Conservation (phyloP, 2,329 filamentous ascomycete species). For the Verticillium klebahnii region DNA sequence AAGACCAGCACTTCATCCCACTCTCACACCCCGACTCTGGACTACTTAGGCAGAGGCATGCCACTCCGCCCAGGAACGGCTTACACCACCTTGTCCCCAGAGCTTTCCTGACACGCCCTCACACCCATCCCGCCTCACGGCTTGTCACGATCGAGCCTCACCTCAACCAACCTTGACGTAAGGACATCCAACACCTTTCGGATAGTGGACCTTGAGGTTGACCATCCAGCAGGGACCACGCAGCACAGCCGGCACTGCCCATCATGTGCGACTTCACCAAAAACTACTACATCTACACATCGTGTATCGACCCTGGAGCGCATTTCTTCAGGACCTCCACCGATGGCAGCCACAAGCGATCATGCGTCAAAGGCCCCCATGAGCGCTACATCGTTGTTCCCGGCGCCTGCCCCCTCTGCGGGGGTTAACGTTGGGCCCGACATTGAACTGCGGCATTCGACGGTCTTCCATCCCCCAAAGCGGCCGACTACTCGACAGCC, state of each 20-base stretch:
- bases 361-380: constrained; percentile 62
- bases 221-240: background rate
- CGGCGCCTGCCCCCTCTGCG: constrained; percentile 50
- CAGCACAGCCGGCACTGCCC: constrained; percentile 2
- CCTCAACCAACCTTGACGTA: background rate
- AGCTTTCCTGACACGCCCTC: background rate
- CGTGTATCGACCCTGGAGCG: constrained; percentile 61
- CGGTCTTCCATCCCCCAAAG: background rate
- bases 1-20: background rate
- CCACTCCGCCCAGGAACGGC: background rate
- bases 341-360: constrained; percentile 56
- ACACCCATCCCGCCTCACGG: background rate
- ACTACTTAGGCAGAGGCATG: background rate
- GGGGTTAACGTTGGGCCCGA: constrained; percentile 18
- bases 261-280: constrained; percentile 64
- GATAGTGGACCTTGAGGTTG: background rate
- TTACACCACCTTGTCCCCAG: background rate
- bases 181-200: background rate
- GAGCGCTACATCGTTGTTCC: constrained; percentile 69
- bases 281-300: constrained; percentile 73
- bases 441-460: background rate
- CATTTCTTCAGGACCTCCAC: constrained; percentile 69
- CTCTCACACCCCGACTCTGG: background rate
- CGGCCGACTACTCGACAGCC: background rate
- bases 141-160: background rate